Conservation (phyloP, 164 flowering plant genomes). For the Paratinospora sagittata region DNA sequence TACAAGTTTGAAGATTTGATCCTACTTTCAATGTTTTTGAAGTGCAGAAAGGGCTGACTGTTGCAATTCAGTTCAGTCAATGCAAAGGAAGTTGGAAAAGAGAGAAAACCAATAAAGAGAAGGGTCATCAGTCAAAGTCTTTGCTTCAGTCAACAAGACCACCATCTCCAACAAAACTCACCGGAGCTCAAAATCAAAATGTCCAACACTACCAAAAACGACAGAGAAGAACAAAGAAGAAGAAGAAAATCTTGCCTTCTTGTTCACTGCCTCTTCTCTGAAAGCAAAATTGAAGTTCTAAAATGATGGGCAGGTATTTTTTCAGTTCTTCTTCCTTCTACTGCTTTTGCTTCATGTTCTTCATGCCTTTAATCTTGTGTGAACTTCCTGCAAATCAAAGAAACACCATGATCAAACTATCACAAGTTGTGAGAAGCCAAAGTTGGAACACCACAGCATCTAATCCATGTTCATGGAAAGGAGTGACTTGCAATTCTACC, state of each 20-base stretch:
- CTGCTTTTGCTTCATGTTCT: slow-evolving; percentile 14
- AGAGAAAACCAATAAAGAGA: neutral
- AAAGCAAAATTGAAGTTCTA: slow-evolving; percentile 1
- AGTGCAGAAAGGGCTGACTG: neutral
- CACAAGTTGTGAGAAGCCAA: slow-evolving; percentile 14
- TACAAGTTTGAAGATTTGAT: neutral
- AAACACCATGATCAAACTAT: slow-evolving; percentile 32
- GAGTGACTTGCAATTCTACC: slow-evolving; percentile 33
- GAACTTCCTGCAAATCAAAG: slow-evolving; percentile 31
- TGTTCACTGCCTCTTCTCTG: neutral
- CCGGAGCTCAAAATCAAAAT: neutral
- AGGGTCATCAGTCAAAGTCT: slow-evolving; percentile 6
- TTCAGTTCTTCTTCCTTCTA: slow-evolving; percentile 6
- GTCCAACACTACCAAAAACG: neutral
- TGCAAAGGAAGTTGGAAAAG: neutral
- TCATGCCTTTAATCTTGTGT: slow-evolving; percentile 21
- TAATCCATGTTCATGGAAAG: slow-evolving; percentile 54
- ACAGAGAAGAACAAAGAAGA: neutral
- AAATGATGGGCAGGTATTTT: slow-evolving; percentile 26
- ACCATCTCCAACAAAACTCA: neutral
- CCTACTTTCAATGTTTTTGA: neutral
- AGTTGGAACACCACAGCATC: slow-evolving; percentile 14
- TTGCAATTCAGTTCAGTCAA: neutral
- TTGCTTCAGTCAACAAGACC: neutral
- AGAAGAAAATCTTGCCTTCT: neutral